Evolutionary conservation across 345 rosid species (phyloP).

Genomic region (Bretschneidera sinensis): DNA sequence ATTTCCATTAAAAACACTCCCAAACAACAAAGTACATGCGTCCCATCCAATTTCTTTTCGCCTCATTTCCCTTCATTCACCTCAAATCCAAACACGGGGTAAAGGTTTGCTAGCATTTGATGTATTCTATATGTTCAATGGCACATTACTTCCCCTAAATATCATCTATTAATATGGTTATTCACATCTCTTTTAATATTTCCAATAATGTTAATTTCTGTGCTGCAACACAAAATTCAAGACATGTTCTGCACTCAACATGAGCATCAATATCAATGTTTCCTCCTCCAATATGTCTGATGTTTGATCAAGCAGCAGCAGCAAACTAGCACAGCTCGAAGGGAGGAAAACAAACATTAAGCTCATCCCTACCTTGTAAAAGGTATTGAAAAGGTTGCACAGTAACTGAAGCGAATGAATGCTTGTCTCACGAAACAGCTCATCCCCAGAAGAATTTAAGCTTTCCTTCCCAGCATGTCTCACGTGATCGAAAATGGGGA

Average conservation of each 20-base stretch:
- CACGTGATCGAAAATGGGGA: conserved; percentile 91
- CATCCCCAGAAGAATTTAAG: conserved; percentile 57
- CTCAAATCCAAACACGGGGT: too few relatives aligned
- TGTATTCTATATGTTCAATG: too few relatives aligned
- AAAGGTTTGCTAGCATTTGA: too few relatives aligned
- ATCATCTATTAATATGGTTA: neutral
- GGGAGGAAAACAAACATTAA: neutral
- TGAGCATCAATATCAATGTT: neutral
- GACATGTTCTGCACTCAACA: conserved; percentile 15
- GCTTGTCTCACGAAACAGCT: conserved; percentile 87
- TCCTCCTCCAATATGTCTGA: neutral
- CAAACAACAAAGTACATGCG: too few relatives aligned
- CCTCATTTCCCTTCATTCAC: too few relatives aligned
- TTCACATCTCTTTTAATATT: neutral
- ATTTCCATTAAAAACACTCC: too few relatives aligned
- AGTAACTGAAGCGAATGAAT: conserved; percentile 78
- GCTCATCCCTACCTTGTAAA: conserved; percentile 34
- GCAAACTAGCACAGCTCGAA: conserved; percentile 4
- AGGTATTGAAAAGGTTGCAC: conserved; percentile 90
- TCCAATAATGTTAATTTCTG: neutral
- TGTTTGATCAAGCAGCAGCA: conserved; percentile 9
- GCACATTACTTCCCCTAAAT: too few relatives aligned
- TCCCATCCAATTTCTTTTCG: too few relatives aligned
- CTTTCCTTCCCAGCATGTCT: conserved; percentile 85
- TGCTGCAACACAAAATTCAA: neutral